These are phyloP conservation scores for Bruguiera parviflora DNA, from an alignment of 345 rosid genomes.

Conservation along the genomic window DNA sequence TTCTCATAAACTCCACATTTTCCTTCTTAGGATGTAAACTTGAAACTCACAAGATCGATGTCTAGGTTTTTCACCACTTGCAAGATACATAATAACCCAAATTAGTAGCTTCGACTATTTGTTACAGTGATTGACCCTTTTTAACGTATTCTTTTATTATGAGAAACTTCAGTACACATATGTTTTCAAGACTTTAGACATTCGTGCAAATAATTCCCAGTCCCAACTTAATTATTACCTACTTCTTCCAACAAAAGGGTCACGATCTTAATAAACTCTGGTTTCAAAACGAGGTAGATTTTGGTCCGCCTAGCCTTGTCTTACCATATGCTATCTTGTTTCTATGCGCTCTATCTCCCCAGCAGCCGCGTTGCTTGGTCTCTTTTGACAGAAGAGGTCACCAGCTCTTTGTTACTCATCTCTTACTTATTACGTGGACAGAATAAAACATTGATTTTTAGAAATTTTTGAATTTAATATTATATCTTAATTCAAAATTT, in stretches of 20 bases:
- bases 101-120: too few relatives aligned
- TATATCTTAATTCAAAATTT: conserved; percentile 22
- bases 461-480: background rate
- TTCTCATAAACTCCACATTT: too few relatives aligned
- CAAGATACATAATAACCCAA: too few relatives aligned
- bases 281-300: conserved; percentile 1
- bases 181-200: background rate
- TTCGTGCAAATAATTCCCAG: background rate
- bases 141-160: too few relatives aligned
- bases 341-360: background rate
- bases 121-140: too few relatives aligned
- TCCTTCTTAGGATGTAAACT: too few relatives aligned
- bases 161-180: background rate
- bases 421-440: background rate
- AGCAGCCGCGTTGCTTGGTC: conserved; percentile 15
- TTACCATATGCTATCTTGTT: background rate
- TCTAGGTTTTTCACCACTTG: too few relatives aligned
- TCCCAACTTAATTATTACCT: background rate
- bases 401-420: conserved; percentile 28
- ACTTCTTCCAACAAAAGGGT: conserved; percentile 19
- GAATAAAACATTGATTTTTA: background rate
- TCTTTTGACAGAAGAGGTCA: conserved; percentile 32
- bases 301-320: background rate
- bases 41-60: too few relatives aligned
- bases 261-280: conserved; percentile 28